Conservation (phyloP, 148 eudicot species). For the Diospyros lotus region DNA sequence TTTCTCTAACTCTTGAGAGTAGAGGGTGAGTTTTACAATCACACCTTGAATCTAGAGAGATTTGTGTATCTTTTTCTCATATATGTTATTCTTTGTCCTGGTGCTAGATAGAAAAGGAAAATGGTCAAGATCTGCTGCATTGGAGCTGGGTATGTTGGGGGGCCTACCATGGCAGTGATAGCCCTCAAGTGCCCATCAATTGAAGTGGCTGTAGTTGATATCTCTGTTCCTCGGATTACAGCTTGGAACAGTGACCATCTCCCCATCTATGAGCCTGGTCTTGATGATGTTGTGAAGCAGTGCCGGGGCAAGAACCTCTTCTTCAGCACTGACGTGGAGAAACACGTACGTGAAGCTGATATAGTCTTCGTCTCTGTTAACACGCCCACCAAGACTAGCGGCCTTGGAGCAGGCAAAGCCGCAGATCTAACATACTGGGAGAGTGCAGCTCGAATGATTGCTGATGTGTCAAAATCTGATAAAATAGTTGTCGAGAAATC, state of each 20-base stretch:
- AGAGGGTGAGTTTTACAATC: background rate
- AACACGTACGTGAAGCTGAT: slow-evolving; percentile 62
- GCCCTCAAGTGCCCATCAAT: slow-evolving; percentile 57
- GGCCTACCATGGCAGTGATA: slow-evolving; percentile 68
- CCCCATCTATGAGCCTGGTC: slow-evolving; percentile 18
- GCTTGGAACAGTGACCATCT: slow-evolving; percentile 22
- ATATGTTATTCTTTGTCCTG: background rate
- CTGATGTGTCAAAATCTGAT: slow-evolving; percentile 67
- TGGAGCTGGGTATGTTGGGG: slow-evolving; percentile 72
- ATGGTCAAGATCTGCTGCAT: slow-evolving; percentile 74
- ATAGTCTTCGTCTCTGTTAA: slow-evolving; percentile 41
- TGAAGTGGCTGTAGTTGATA: slow-evolving; percentile 60
- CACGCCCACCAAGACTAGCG: slow-evolving; percentile 16
- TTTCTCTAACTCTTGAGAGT: too few relatives aligned
- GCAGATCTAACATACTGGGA: slow-evolving; percentile 45
- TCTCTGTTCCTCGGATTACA: slow-evolving; percentile 50
- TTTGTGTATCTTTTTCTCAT: background rate
- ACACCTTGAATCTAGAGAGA: background rate
- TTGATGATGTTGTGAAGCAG: slow-evolving; percentile 42
- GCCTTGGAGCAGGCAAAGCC: slow-evolving; percentile 21
- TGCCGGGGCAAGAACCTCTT: slow-evolving; percentile 70
- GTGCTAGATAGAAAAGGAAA: slow-evolving; percentile 15
- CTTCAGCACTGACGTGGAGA: slow-evolving; percentile 73
- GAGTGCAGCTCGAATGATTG: slow-evolving; percentile 77
- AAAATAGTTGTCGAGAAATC: slow-evolving; percentile 74